These are phyloP conservation scores for Arabidopsis thaliana DNA, from an alignment of 345 rosid genomes.

Conservation along the genomic window TAIR10.1 NC_003070.9:23956501-23957000, in stretches of 20 bases:
- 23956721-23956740: slow-evolving; percentile 2
- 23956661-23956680: slow-evolving; percentile 9
- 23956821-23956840: neutral
- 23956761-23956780: neutral
- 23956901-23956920: slow-evolving; percentile 72
- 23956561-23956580: slow-evolving; percentile 57
- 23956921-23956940: slow-evolving; percentile 73
- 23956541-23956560: slow-evolving; percentile 69
- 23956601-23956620: slow-evolving; percentile 1
- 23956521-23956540: slow-evolving; percentile 64
- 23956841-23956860: slow-evolving; percentile 17
- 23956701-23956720: neutral
- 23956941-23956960: slow-evolving; percentile 49
- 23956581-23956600: slow-evolving; percentile 46
- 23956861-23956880: slow-evolving; percentile 84
- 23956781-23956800: neutral
- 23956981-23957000: neutral
- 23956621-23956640: neutral
- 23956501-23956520: slow-evolving; percentile 82
- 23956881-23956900: slow-evolving; percentile 87
- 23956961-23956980: neutral
- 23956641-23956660: neutral
- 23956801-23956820: slow-evolving; percentile 7
- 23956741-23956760: neutral
- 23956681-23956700: neutral